phyloP scores from a whole-genome alignment of 176 grass and related monocot species.

The Saccharum spontaneum region DNA sequence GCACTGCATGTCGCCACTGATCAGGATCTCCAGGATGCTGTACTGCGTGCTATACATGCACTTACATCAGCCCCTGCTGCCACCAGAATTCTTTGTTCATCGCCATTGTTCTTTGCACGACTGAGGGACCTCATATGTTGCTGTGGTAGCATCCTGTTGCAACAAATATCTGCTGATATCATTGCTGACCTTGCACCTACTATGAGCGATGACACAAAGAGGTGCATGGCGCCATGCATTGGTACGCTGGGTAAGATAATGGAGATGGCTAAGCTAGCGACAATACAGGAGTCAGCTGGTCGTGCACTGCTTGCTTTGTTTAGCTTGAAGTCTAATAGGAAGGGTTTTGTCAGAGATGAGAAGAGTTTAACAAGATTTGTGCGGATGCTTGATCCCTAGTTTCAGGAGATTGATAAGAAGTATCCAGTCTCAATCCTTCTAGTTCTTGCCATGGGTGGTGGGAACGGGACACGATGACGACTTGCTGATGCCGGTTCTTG shows the following conservation, averaged over 20 bases:
- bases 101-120: slow-evolving; percentile 68
- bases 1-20: slow-evolving; percentile 50
- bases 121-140: slow-evolving; percentile 59
- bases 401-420: slow-evolving; percentile 69
- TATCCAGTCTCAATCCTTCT: slow-evolving; percentile 60
- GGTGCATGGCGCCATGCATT: slow-evolving; percentile 65
- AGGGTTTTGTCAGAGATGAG: slow-evolving; percentile 69
- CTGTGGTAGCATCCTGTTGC: slow-evolving; percentile 51
- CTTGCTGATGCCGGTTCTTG: slow-evolving; percentile 65
- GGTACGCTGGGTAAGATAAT: slow-evolving; percentile 65
- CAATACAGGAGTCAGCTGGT: slow-evolving; percentile 66
- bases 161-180: slow-evolving; percentile 61
- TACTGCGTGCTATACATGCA: slow-evolving; percentile 57
- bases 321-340: slow-evolving; percentile 57
- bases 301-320: slow-evolving; percentile 59
- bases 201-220: slow-evolving; percentile 56
- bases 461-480: slow-evolving; percentile 53
- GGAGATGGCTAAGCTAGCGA: slow-evolving; percentile 69
- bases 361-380: slow-evolving; percentile 72
- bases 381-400: slow-evolving; percentile 72
- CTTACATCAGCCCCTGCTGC: slow-evolving; percentile 57
- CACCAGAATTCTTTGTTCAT: slow-evolving; percentile 52
- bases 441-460: slow-evolving; percentile 64
- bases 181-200: slow-evolving; percentile 54
- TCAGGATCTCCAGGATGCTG: slow-evolving; percentile 58